Evolutionary conservation across 2,329 filamentous ascomycete genomes (phyloP), one percentile per base, ranked within the genome.

Genomic region (Cladobotryum protrusum): DNA sequence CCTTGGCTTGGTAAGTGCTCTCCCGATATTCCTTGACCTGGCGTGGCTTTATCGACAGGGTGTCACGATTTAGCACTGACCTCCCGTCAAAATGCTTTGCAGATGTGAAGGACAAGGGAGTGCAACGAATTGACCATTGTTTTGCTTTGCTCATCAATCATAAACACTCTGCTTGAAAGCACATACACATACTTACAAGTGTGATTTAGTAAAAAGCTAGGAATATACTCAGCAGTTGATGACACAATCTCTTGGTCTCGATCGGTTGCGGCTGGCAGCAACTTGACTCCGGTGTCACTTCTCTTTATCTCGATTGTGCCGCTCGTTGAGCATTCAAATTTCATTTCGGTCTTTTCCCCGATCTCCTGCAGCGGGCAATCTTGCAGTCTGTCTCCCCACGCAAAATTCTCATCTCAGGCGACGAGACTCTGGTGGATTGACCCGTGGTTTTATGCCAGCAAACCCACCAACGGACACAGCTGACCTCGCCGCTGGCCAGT

Each of bases 71-170:
- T 42, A 19, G 18, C 20, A 40, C 45, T 48, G 49, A 48, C 45
- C 42, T 48, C 19, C 33, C 17, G 40, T 43, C 33, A 20, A n/a
- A 51, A 51, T 43, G 44, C 36, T 48, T 35, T 12, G 49, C 45
- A 51, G 49, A 33, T 41, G 48, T 50, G 48, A 34, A 32, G 29
- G 41, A 8, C 29, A 50, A 46, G 45, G 43, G 48, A 43, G 37
- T 36, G 45, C 43, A 50, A 42, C 40, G 42, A 14, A 46, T 45
- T 50, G 41, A 43, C 48, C 42, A 36, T 36, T 43, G 29, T 35
- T 37, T 40, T 43, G 32, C 24, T 45, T 45, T 50, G 45, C n/a
- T 37, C 45, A 17, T 6, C 12, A 46, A 42, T 50, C 39, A 29
- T 35, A 45, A 37, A 40, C 36, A 19, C 41, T 45, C 29, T 24